Conservation (phyloP, 805 yeast genomes). For the baker's yeast (Saccharomyces cerevisiae) region DNA sequence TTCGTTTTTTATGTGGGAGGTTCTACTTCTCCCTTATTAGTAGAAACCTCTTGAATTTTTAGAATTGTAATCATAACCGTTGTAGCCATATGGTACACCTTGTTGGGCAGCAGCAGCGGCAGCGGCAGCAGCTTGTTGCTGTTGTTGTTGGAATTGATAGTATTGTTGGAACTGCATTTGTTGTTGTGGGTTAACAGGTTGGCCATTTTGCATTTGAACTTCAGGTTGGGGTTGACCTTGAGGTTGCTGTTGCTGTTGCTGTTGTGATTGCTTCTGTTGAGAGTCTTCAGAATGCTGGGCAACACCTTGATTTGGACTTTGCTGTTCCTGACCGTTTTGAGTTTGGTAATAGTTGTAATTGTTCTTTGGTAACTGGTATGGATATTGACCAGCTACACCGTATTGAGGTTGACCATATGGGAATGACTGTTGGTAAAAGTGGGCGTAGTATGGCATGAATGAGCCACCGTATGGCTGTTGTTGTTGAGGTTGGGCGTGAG, state of each 20-base stretch:
- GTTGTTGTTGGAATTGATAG: constrained; percentile 26
- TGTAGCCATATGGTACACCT: constrained; percentile 27
- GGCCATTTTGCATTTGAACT: neutral
- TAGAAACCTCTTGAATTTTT: constrained; percentile 31
- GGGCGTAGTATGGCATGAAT: constrained; percentile 31
- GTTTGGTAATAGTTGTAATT: constrained; percentile 24
- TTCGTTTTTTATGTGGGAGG: constrained; percentile 1
- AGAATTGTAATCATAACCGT: constrained; percentile 29
- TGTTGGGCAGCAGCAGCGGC: constrained; percentile 25
- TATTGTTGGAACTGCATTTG: constrained; percentile 30
- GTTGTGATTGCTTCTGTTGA: constrained; percentile 10
- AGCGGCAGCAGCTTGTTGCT: constrained; percentile 22
- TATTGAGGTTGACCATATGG: constrained; percentile 33
- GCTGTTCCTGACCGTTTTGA: constrained; percentile 13
- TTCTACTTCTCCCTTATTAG: constrained; percentile 5
- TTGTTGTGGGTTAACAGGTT: constrained; percentile 14
- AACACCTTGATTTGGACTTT: constrained; percentile 15
- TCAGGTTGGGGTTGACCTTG: constrained; percentile 20
- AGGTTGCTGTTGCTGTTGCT: constrained; percentile 18
- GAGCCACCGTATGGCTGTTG: constrained; percentile 27
- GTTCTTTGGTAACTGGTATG: constrained; percentile 26
- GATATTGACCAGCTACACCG: constrained; percentile 28
- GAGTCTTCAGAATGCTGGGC: constrained; percentile 8
- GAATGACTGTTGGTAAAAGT: constrained; percentile 31
- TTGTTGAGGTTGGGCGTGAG: constrained; percentile 19